Conservation (phyloP, 2,329 filamentous ascomycete genomes). For the Dactylellina sp. region DNA sequence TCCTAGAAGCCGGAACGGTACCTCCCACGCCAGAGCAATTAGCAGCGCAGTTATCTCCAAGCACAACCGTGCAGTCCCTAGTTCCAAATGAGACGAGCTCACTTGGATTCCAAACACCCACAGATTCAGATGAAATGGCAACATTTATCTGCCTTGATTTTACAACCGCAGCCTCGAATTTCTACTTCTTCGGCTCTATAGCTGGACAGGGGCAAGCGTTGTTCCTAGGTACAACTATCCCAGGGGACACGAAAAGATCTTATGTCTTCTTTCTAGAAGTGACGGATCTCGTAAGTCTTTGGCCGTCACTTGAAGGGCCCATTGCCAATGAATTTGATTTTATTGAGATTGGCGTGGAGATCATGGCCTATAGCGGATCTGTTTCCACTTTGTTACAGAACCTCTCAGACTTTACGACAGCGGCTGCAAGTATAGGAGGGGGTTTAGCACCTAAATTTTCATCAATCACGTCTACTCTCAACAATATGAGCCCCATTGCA, state of each 20-base stretch:
- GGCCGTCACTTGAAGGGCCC: slow-evolving; percentile 3
- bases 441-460: slow-evolving; percentile 2
- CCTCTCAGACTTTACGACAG: neutral
- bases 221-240: slow-evolving; percentile 8
- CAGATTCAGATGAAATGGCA: slow-evolving; percentile 11
- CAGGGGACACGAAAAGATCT: slow-evolving; percentile 8
- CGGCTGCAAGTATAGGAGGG: neutral
- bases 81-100: slow-evolving; percentile 6
- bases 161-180: slow-evolving; percentile 6
- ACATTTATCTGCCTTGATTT: slow-evolving; percentile 12
- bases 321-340: slow-evolving; percentile 15
- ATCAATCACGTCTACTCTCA: slow-evolving; percentile 13
- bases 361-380: slow-evolving; percentile 5
- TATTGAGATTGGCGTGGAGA: slow-evolving; percentile 6
- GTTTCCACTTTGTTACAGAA: slow-evolving; percentile 2
- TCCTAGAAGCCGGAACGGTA: neutral
- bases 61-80: neutral
- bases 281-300: slow-evolving; percentile 9
- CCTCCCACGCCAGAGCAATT: slow-evolving; percentile 3
- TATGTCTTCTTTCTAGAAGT: slow-evolving; percentile 11
- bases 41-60: neutral
- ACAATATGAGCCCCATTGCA: neutral
- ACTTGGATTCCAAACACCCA: neutral
- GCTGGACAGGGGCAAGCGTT: slow-evolving; percentile 5
- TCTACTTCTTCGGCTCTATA: slow-evolving; percentile 8